Conservation (phyloP, 2,329 filamentous ascomycete species). For the Neonectria ditissima region DNA sequence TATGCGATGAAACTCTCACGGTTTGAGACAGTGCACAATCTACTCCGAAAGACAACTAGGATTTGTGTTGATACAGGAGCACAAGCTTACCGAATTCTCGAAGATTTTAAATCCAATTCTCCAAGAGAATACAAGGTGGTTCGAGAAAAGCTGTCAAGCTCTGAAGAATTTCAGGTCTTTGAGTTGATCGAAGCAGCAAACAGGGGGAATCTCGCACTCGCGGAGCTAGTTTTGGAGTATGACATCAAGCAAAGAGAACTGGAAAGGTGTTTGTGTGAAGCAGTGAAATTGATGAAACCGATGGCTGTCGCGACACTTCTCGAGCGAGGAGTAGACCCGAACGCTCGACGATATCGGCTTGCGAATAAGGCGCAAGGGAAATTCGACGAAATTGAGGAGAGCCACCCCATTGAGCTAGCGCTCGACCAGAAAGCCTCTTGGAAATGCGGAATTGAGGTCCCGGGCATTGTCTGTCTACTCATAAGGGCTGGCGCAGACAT, state of each 20-base stretch:
- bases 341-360: background rate
- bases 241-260: background rate
- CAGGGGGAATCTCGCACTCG: background rate
- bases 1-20: background rate
- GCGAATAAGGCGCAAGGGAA: background rate
- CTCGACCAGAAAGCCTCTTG: no score
- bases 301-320: background rate
- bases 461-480: background rate
- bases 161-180: background rate
- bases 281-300: background rate
- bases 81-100: background rate
- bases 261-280: background rate
- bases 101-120: rapidly evolving
- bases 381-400: background rate
- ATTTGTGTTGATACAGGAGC: background rate
- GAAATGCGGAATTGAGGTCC: background rate
- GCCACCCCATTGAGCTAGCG: background rate
- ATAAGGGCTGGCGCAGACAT: background rate
- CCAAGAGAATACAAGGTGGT: background rate
- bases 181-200: background rate
- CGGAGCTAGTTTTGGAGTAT: background rate
- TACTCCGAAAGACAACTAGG: background rate
- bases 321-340: background rate
- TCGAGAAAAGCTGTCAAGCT: background rate
- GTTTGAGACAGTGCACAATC: background rate